phyloP scores from a whole-genome alignment of 2,329 filamentous ascomycete genomes.

The Fusarium sp. region DNA sequence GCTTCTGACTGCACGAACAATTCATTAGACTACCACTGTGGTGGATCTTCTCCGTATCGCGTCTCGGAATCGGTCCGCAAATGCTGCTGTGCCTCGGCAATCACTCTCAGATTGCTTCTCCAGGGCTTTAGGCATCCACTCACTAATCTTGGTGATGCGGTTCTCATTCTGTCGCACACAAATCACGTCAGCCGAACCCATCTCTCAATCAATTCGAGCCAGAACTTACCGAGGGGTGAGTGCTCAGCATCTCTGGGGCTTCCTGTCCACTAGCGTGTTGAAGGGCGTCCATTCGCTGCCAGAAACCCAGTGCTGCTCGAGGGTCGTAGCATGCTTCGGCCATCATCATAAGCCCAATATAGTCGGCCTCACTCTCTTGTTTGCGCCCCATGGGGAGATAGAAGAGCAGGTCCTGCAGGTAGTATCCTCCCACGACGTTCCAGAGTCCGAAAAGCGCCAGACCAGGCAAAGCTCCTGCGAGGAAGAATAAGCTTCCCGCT shows the following conservation, averaged over 20 bases:
- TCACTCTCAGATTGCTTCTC: slow-evolving; percentile 69
- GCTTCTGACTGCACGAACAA: neutral
- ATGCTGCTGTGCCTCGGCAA: slow-evolving; percentile 66
- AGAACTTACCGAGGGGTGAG: slow-evolving; percentile 78
- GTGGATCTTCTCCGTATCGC: slow-evolving; percentile 59
- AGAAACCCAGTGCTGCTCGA: slow-evolving; percentile 75
- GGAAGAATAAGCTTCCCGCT: slow-evolving; percentile 64
- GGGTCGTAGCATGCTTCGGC: slow-evolving; percentile 84
- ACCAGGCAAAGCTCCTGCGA: slow-evolving; percentile 62
- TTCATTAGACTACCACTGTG: slow-evolving; percentile 33
- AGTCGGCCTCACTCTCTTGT: slow-evolving; percentile 85
- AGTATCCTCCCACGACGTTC: slow-evolving; percentile 61
- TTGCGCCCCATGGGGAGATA: slow-evolving; percentile 76
- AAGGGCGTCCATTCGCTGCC: slow-evolving; percentile 74
- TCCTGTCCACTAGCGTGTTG: slow-evolving; percentile 60
- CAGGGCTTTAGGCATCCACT: slow-evolving; percentile 73
- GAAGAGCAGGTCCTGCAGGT: slow-evolving; percentile 75
- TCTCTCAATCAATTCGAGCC: neutral
- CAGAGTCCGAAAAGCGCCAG: slow-evolving; percentile 57
- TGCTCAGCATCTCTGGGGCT: slow-evolving; percentile 80
- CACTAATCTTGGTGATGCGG: slow-evolving; percentile 74
- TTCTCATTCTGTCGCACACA: slow-evolving; percentile 66
- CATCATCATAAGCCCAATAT: slow-evolving; percentile 88
- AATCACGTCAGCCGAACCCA: slow-evolving; percentile 1
- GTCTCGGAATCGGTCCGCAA: slow-evolving; percentile 67